A percentile compares a stretch with the other conserved stretches of the same genome.
Evolutionary conservation across 306 rosid genomes (phyloP).

Genomic region (Acacia confusa): DNA sequence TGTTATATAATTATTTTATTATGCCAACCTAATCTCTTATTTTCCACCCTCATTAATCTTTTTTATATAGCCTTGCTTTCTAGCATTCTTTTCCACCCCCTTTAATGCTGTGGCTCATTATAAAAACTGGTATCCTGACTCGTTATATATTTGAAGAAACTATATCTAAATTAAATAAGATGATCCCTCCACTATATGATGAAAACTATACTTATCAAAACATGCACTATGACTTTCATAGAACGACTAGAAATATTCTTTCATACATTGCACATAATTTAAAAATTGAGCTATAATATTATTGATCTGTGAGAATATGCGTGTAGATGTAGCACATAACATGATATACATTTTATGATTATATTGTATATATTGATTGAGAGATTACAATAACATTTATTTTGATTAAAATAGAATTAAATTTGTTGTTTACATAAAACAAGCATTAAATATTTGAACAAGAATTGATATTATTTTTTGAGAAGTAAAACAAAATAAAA

Average conservation of each 20-base stretch:
- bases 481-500: neutral
- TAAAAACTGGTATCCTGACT: neutral
- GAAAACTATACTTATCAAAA: neutral
- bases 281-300: neutral
- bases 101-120: neutral
- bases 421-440: neutral
- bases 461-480: neutral
- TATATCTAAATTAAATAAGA: neutral
- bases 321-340: neutral
- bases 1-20: constrained; percentile 36
- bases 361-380: neutral
- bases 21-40: constrained; percentile 41
- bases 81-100: constrained; percentile 32
- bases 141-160: neutral
- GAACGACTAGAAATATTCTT: neutral
- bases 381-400: neutral
- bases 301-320: neutral
- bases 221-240: neutral
- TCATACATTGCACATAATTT: neutral
- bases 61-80: constrained; percentile 29
- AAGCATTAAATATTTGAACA: neutral
- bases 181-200: neutral
- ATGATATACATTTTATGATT: neutral
- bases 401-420: neutral
- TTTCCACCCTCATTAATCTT: constrained; percentile 31